Base-by-base conservation (phyloP, 805 yeast species). In the Lachancea fermentati region DNA sequence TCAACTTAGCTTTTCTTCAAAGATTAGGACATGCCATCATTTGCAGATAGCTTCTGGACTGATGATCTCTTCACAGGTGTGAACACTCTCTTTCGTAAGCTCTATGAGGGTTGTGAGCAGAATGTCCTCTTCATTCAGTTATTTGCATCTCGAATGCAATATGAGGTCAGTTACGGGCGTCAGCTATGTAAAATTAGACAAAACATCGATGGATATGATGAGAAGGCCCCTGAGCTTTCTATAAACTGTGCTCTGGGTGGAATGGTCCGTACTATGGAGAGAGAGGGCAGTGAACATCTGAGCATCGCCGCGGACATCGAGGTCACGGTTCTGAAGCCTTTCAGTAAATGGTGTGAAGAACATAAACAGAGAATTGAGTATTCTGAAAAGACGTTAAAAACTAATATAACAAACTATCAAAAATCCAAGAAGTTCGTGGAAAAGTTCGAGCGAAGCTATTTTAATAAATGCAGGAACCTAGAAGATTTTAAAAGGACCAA, bases 31-130 rank as follows among this genome's bases (percentile, higher is more conserved):
- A 58, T 60, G 65, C 57, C 76, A 6, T 75, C 85, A 15, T 82
- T 84, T 63, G 78, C 85, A 4, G 86, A 81, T 50, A 76, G 79
- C 50, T 84, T 84, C 63, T 84, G 94, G 94, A 71, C 87, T 5
- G 68, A 67, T 19, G 89, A 82, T 54, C 78, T 79, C 53, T 63
- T 69, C 11, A 63, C 72, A n/a, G 79, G 85, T 28, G 60, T 74
- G 34, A 65, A 69, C 37, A 62, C 65, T 2, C 63, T 80, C 6
- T 80, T 78, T 49, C 67, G 63, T 16, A 74, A 75, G 47, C 64
- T 80, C 31, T 66, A 71, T 44, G 74, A 72, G 50, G 94, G 94
- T 0, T 71, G 82, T 41, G 69, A 65, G 18, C 94, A 86, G 58
- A 81, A 84, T 56, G 78, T 75, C 24, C 83, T 83, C 55, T 79